Evolutionary conservation across 2,329 filamentous ascomycete genomes (phyloP), one percentile per base, ranked within the genome.

Genomic region (Pyricularia sp.): DNA sequence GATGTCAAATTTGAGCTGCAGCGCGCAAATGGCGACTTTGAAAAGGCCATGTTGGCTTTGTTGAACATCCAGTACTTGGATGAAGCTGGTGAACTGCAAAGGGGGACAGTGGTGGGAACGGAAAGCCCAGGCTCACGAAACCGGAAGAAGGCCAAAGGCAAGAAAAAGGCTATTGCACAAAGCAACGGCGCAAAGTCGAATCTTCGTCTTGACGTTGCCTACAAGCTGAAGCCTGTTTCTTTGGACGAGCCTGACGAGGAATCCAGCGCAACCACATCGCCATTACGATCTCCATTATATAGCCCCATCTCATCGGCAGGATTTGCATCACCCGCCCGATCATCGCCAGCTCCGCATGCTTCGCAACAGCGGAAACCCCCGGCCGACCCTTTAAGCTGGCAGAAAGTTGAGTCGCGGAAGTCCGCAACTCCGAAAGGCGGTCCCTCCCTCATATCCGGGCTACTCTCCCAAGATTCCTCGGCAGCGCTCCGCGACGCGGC

Each of bases 11-110:
- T 87, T 67, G 84, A 86, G 0, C 75, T 96, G 63, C 84, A 84
- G 68, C 90, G 90, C 70, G 84, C 81, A 33, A 80, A 83, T 12
- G 84, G 87, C 0, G 84, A 91, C 68, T 83, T 90, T 53, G 84
- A 87, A 66, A 79, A 81, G 16, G 85, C 91, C 1, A 86, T 96
- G 67, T 91, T 96, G 70, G 86, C 91, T 66, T 78, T 97, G 13
- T 81, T 97, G 35, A 96, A 89, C 68, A 81, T 91, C 16, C 85
- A 89, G 24, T 91, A 88, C 71, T 86, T 97, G 4, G 85, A 91
- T 66, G 85, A 91, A 65, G 82, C 80, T 0, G 83, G 83, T 0
- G 79, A 84, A 64, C 78, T 82, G 1, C 78, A 81, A 1, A 93
- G 89, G 72, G 90, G 92, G 3, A 64, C 62, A 0, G 79, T 97